These are phyloP conservation scores for Plenodomus lindquistii DNA, from an alignment of 2,329 filamentous ascomycete species.

Conservation along the genomic window DNA sequence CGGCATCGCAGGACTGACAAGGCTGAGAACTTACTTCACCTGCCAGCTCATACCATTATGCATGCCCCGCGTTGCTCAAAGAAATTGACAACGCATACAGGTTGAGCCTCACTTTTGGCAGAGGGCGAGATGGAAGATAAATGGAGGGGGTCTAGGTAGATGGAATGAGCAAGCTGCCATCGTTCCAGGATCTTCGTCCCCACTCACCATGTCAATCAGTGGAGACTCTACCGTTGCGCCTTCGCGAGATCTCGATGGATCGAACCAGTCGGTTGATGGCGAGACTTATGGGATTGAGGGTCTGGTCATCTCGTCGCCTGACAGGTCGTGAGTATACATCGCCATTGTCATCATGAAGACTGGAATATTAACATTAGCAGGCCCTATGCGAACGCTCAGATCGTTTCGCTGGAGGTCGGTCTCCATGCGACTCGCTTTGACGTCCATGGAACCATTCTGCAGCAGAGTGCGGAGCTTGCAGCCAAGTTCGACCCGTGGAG, in stretches of 20 bases:
- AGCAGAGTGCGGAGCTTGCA: slow-evolving; percentile 24
- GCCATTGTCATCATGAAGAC: background rate
- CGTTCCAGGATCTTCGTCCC: background rate
- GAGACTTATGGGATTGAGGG: slow-evolving; percentile 4
- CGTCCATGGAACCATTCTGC: slow-evolving; percentile 29
- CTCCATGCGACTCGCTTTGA: slow-evolving; percentile 20
- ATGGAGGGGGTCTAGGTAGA: background rate
- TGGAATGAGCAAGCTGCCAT: background rate
- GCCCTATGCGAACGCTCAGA: slow-evolving; percentile 22
- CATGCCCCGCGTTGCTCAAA: slow-evolving; percentile 13
- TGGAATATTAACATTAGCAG: slow-evolving; percentile 13
- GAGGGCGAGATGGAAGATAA: background rate
- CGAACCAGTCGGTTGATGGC: slow-evolving; percentile 5
- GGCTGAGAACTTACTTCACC: slow-evolving; percentile 24
- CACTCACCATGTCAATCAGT: slow-evolving; percentile 18
- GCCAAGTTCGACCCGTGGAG: slow-evolving; percentile 11
- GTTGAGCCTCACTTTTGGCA: slow-evolving; percentile 25
- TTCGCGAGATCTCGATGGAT: slow-evolving; percentile 8
- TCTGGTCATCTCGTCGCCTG: slow-evolving; percentile 6
- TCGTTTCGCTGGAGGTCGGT: slow-evolving; percentile 27
- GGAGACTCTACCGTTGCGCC: slow-evolving; percentile 13
- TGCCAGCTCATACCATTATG: slow-evolving; percentile 29
- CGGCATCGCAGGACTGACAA: slow-evolving; percentile 13
- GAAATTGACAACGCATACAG: slow-evolving; percentile 20
- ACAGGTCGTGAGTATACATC: slow-evolving; percentile 18